Conservation (phyloP, 2,329 filamentous ascomycete genomes). For the Ophiostoma piceae region DNA sequence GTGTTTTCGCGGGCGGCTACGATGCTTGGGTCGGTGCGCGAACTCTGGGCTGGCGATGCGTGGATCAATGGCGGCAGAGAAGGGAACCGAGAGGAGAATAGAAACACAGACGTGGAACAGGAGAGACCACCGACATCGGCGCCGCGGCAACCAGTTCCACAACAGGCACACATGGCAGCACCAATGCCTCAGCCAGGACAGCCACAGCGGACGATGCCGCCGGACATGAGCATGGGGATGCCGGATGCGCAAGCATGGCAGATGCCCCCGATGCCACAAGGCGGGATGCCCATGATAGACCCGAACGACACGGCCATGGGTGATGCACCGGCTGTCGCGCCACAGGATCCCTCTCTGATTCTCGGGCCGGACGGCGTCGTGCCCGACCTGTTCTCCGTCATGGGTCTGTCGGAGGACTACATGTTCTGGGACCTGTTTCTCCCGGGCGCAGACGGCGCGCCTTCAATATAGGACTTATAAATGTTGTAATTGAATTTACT, state of each 20-base stretch:
- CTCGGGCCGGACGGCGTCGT: slow-evolving; percentile 2
- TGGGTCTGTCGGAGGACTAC: slow-evolving; percentile 23
- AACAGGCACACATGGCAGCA: background rate
- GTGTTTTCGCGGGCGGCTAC: slow-evolving; percentile 20
- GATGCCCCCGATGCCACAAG: background rate
- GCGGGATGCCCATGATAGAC: slow-evolving; percentile 6
- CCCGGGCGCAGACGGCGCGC: background rate
- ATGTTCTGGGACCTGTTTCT: slow-evolving; percentile 24
- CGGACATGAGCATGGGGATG: background rate
- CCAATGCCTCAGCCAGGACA: background rate
- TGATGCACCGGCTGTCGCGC: background rate
- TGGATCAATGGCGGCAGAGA: no score
- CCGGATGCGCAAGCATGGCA: slow-evolving; percentile 3
- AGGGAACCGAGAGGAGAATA: background rate
- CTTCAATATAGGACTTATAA: background rate
- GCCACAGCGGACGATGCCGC: background rate
- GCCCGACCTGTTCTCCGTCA: slow-evolving; percentile 19
- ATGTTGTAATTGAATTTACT: no score
- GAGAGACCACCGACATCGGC: background rate
- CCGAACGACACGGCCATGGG: slow-evolving; percentile 15
- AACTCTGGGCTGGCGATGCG: slow-evolving; percentile 21
- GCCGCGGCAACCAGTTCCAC: background rate
- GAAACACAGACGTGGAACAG: no score
- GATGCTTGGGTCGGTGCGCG: slow-evolving; percentile 22
- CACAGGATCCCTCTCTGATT: background rate